Percentiles rank a stretch among this genome's conserved stretches.
These are phyloP conservation scores for Flaveria sonorensis DNA, from an alignment of 129 eudicot species.

Conservation along the genomic window DNA sequence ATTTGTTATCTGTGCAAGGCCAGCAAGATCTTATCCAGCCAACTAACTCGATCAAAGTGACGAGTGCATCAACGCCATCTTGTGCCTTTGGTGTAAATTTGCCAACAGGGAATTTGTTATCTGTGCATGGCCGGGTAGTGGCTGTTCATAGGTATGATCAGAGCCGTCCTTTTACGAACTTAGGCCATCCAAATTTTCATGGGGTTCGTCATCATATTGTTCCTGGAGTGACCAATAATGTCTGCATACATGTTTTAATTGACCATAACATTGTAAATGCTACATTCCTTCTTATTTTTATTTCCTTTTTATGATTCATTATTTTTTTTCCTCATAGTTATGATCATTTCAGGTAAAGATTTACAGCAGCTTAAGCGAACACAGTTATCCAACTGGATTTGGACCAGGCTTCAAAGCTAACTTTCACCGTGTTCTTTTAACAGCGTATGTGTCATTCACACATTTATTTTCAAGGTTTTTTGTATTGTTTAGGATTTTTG, in stretches of 20 bases:
- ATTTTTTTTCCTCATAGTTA: slow-evolving; percentile 11
- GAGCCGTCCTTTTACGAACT: slow-evolving; percentile 30
- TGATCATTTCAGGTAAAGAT: slow-evolving; percentile 63
- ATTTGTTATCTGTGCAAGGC: slow-evolving; percentile 60
- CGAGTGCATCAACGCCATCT: slow-evolving; percentile 34
- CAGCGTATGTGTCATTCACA: slow-evolving; percentile 47
- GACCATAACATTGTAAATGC: slow-evolving; percentile 50
- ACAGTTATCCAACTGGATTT: slow-evolving; percentile 64
- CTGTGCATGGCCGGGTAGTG: slow-evolving; percentile 63
- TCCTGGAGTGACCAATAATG: slow-evolving; percentile 29
- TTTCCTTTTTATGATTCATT: neutral
- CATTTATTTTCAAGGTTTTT: neutral
- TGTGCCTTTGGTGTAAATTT: slow-evolving; percentile 31
- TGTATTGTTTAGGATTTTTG: slow-evolving; percentile 14
- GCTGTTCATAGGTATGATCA: slow-evolving; percentile 50
- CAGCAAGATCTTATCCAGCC: slow-evolving; percentile 43
- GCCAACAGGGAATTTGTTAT: slow-evolving; percentile 59
- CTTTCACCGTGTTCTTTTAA: slow-evolving; percentile 66
- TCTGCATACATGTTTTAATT: slow-evolving; percentile 67
- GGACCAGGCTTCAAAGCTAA: slow-evolving; percentile 68
- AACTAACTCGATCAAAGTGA: slow-evolving; percentile 39
- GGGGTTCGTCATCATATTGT: slow-evolving; percentile 35
- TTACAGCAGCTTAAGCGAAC: slow-evolving; percentile 45
- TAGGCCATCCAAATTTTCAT: slow-evolving; percentile 3
- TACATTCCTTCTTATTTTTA: neutral